Conservation (phyloP, 1,139 yeast species). For the Hemisphaericaspora xylanilytica region DNA sequence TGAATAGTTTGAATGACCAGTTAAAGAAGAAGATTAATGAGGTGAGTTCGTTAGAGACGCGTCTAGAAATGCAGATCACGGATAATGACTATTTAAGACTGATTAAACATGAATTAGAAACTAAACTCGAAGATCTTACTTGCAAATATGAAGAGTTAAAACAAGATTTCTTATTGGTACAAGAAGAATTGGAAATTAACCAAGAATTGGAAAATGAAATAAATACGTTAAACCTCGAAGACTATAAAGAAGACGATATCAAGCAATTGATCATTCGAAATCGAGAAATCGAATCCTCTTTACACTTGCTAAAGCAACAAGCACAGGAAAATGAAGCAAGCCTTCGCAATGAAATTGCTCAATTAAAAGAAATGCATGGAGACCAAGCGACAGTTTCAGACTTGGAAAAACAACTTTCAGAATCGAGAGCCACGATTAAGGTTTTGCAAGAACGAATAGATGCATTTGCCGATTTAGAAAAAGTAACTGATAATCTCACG, state of each 20-base stretch:
- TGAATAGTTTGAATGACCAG: conserved; percentile 19
- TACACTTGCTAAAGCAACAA: conserved; percentile 39
- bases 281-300: conserved; percentile 37
- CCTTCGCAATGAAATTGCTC: conserved; percentile 22
- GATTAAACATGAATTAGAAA: conserved; percentile 34
- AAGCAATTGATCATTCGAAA: conserved; percentile 25
- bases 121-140: conserved; percentile 28
- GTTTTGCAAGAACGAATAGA: conserved; percentile 48
- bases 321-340: conserved; percentile 23
- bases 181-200: conserved; percentile 47
- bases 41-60: conserved; percentile 27
- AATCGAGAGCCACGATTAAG: conserved; percentile 40
- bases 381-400: conserved; percentile 13
- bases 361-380: conserved; percentile 20
- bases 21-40: conserved; percentile 10
- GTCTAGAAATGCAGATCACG: conserved; percentile 49
- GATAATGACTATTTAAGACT: conserved; percentile 55
- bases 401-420: conserved; percentile 16
- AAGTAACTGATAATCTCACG: conserved; percentile 55
- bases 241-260: conserved; percentile 19
- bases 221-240: conserved; percentile 15
- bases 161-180: conserved; percentile 39
- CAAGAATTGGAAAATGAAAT: conserved; percentile 41
- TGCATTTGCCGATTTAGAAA: conserved; percentile 41
- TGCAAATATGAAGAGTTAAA: conserved; percentile 36